Evolutionary conservation across 2,329 filamentous ascomycete genomes (phyloP), one percentile per base, ranked within the genome.

Genomic region (Claviceps citrina): DNA sequence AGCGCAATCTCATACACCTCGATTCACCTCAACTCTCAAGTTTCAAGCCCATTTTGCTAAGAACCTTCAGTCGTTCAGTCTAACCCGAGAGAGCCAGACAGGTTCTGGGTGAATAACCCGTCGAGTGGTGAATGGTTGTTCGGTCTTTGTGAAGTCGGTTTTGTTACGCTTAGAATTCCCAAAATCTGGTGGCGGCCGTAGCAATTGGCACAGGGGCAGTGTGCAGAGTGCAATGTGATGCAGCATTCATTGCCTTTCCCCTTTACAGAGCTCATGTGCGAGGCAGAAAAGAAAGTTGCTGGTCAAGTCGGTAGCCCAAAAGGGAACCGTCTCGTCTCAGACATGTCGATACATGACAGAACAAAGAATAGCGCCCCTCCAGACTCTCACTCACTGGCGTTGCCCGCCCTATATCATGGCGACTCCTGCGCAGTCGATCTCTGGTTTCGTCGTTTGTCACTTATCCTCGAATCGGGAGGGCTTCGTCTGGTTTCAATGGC

Each of bases 401-500:
- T n/a, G n/a, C n/a, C n/a, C n/a, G n/a, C n/a, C n/a, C n/a, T n/a
- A n/a, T n/a, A n/a, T n/a, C n/a, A n/a, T n/a, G n/a, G n/a, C 37
- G 12, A 18, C 10, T 15, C 8, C 7, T 26, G 9, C 22, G 8
- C 22, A 16, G 7, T n/a, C 26, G 15, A 26, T 20, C 13, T 27
- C 22, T 20, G 20, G 6, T 27, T 26, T 12, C 31, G 16, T 27
- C 13, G 5, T 19, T 13, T 9, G 13, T 25, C 7, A 30, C 18
- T 55, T 64, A 81, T 68, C 72, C 69, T 49, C 76, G 70, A 52
- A 81, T 81, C 16, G 78, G 76, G 44, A 82, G 77, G 31, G 67
- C 70, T 35, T 56, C 55, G 40, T 46, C 51, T 28, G 48, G 44
- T 15, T 50, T 50, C 30, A 46, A 41, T 15, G 49, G 45, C 38